Base-by-base conservation (phyloP, 164 flowering plant species). In the Platanus orientalis region DNA sequence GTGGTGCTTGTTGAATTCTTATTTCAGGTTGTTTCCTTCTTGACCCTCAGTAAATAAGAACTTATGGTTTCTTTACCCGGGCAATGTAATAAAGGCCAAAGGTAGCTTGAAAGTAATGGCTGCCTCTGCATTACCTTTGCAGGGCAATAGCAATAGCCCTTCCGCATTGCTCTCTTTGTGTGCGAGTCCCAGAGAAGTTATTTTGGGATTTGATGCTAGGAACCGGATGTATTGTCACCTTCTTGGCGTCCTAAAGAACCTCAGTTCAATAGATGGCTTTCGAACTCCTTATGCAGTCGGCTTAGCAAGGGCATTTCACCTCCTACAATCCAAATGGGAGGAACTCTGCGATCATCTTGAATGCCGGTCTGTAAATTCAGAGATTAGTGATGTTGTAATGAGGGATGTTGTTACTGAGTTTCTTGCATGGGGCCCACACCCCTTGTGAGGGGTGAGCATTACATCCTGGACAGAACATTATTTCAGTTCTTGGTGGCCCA, bases 181-280 rank as follows among this genome's bases (percentile, higher is more conserved):
- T 21, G 56, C 62, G 21, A 74, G 82, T 58, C 86, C 86, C 4
- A 34, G 24, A 7, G 79, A 76, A 54, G 82, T 82, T 28, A 60
- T 82, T 51, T 53, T 71, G 9, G 83, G 84, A 40, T 62, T 77
- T 2, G 58, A 80, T 62, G 9, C 66, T 26, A 56, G 73, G 62
- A 79, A 76, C 7, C 84, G 77, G 65, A 76, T 77, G 78, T 83
- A 83, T 27, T 80, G 83, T 49, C 87, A 83, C 61, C 77, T 83
- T 52, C 80, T 83, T 4, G 80, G 87, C 42, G 81, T 77, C 14
- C 77, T 83, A 13, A 65, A 77, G 59, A 57, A 69, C 47, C 69
- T 3, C 17, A 65, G 75, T 42, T 28, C 40, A 2, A 49, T 80
- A 4, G 79, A 75, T 67, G 71, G 69, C 0, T 71, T 83, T 56